Base-by-base conservation (phyloP, 371 early-diverging fungal species). In the Zopfochytrium polystomum region DNA sequence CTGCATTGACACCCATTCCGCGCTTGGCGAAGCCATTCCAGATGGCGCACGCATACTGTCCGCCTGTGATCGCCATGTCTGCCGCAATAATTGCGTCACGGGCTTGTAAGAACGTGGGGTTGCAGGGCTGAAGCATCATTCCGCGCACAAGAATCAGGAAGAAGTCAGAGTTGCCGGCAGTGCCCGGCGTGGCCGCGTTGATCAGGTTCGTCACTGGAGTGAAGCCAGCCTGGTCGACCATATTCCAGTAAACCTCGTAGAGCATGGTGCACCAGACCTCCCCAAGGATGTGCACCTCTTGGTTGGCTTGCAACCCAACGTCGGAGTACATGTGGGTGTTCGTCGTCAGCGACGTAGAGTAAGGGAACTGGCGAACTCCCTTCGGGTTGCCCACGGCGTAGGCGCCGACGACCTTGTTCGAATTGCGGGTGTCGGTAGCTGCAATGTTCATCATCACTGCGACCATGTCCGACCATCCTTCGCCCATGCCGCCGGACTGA, bases 21-120 rank as follows among this genome's bases (percentile, higher is more conserved):
- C 96, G 87, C 72, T 90, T 92, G 44, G 93, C 86, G 77, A 96
- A 96, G 4, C 83, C 96, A 49, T 60, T 77, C 84, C 89, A 91
- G 56, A 95, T 84, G 42, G 74, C 79, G 71, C 96, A 96, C 52
- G 78, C 58, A 75, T 91, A 86, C 46, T 80, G 75, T 42, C 92
- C 90, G 30, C 80, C 78, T n/a, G 88, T 91, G 52, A 89, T 62
- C 44, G 76, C 62, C 63, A 77, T 60, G 60, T 95, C 95, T 15
- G 96, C 93, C 42, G 76, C 73, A 26, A 94, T 51, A 52, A 96
- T 92, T 27, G 96, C 94, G 72, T 95, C 88, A 69, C 96, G 85
- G 34, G 95, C 92, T 58, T 90, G 84, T 20, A 87, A 72, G 70
- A 96, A 91, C 33, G 76, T 80, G 3, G 96, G 96, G 43, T n/a